Percentiles rank a stretch among this genome's conserved stretches.
Evolutionary conservation across 352 stramenopile genomes (phyloP).

Genomic region (Pythium apleroticum): DNA sequence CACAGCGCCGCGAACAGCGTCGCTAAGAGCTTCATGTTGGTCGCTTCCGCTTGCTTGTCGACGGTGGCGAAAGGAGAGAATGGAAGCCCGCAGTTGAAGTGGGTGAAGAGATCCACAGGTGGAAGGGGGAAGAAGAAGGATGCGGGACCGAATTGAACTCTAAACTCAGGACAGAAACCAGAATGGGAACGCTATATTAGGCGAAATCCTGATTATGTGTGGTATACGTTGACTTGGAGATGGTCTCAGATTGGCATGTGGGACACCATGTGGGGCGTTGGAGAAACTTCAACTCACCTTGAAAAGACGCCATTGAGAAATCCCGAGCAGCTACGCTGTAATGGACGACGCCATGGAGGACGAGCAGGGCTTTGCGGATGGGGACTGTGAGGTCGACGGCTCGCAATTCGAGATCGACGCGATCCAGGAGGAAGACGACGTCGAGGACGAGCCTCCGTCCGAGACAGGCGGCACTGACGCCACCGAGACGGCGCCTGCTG

Average conservation of each 20-base stretch:
- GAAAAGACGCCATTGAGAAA: neutral
- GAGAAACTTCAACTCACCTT: neutral
- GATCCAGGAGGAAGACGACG: conserved; percentile 19
- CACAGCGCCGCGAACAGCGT: conserved; percentile 18
- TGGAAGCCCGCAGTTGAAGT: conserved; percentile 16
- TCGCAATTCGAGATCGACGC: conserved; percentile 16
- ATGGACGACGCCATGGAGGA: neutral
- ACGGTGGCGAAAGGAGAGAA: neutral
- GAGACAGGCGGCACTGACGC: neutral
- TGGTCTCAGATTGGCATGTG: neutral
- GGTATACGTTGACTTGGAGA: neutral
- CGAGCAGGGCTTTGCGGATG: neutral
- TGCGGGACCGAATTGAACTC: neutral
- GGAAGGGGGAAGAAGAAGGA: neutral
- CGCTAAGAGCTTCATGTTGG: conserved; percentile 18
- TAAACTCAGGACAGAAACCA: neutral
- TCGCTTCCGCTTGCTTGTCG: neutral
- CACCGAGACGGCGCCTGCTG: neutral
- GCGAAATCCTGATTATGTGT: neutral
- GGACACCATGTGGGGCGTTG: neutral
- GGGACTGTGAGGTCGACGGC: neutral
- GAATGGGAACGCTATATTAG: neutral
- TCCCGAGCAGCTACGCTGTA: neutral
- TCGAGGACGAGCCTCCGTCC: neutral
- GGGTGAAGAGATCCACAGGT: neutral